These are phyloP conservation scores for Wickerhamiella kurtzmanii DNA, from an alignment of 805 yeast species.

Conservation along the genomic window DNA sequence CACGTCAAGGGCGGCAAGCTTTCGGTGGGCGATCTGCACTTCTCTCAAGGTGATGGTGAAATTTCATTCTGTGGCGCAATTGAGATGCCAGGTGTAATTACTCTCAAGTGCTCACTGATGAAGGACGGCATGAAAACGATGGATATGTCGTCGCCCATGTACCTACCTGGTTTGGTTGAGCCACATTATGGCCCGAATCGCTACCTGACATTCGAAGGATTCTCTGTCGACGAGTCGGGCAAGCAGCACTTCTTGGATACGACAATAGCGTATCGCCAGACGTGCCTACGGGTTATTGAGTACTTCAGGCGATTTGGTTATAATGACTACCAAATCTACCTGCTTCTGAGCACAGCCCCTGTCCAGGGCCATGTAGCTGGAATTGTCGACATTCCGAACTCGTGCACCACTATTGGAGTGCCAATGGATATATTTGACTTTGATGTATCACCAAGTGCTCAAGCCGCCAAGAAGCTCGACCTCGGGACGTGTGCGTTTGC, in stretches of 20 bases:
- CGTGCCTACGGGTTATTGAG: background rate
- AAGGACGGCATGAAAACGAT: background rate
- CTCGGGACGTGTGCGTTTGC: background rate
- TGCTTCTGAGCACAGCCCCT: background rate
- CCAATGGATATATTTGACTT: background rate
- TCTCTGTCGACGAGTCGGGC: background rate
- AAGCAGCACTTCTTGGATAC: background rate
- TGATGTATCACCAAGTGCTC: background rate
- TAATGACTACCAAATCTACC: background rate
- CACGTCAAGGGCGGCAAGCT: background rate
- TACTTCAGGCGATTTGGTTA: background rate
- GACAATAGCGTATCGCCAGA: background rate
- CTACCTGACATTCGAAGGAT: background rate
- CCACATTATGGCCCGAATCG: background rate
- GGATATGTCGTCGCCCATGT: background rate
- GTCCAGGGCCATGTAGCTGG: background rate
- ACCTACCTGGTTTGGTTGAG: background rate
- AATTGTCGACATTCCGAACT: background rate
- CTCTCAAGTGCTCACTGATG: background rate
- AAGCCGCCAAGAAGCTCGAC: background rate
- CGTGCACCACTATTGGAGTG: background rate
- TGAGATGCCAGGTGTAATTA: background rate
- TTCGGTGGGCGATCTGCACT: background rate
- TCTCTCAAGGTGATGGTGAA: background rate
- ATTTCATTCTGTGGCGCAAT: background rate